Conservation (phyloP, 805 yeast species). For the Myxozyma sirexii region DNA sequence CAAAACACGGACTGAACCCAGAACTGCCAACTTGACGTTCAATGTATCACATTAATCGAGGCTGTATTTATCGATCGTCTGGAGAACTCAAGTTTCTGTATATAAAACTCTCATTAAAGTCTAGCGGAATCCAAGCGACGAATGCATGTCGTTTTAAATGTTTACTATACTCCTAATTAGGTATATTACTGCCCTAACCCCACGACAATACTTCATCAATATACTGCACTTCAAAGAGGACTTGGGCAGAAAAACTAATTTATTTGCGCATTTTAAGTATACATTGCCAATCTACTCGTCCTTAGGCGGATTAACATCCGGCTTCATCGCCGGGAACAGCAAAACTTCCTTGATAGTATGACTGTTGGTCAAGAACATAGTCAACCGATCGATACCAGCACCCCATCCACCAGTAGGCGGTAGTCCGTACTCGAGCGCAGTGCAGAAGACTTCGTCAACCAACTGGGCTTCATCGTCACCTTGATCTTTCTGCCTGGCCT, state of each 20-base stretch:
- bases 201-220: neutral
- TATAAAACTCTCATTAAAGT: no score
- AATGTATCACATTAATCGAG: no score
- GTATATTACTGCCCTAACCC: neutral
- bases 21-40: no score
- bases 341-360: constrained; percentile 97
- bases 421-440: constrained; percentile 95
- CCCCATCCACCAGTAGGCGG: constrained; percentile 99
- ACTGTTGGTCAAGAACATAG: constrained; percentile 96
- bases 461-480: constrained; percentile 99
- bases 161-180: neutral
- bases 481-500: constrained; percentile 96
- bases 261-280: no score
- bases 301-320: constrained; percentile 53
- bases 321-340: constrained; percentile 98
- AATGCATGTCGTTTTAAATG: neutral
- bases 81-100: no score
- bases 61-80: no score
- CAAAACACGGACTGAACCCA: no score
- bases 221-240: no score
- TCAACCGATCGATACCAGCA: constrained; percentile 96
- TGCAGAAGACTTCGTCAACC: constrained; percentile 95
- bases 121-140: no score
- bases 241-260: neutral
- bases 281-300: no score